A percentile compares a stretch with the other conserved stretches of the same genome.
Evolutionary conservation across 106 monocot species (phyloP).

Genomic region (Gastrodia elata): DNA sequence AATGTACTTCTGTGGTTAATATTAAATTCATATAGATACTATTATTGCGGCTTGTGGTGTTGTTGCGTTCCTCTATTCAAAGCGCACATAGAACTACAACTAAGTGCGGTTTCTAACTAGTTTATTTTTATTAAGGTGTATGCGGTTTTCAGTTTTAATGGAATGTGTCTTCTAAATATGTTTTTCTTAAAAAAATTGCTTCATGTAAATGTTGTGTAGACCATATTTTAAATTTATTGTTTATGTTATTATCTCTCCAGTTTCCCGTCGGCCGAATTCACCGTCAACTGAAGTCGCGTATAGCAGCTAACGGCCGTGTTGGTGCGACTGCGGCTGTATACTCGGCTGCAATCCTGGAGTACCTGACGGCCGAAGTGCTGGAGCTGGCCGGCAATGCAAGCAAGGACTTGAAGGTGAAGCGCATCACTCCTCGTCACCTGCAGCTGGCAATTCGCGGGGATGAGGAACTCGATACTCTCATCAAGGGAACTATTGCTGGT

Average conservation of each 20-base stretch:
- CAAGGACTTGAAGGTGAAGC: slow-evolving; percentile 54
- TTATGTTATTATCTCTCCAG: slow-evolving; percentile 6
- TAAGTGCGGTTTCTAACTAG: too few species aligned
- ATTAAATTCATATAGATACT: too few species aligned
- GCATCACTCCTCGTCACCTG: slow-evolving; percentile 49
- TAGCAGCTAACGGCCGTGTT: slow-evolving; percentile 34
- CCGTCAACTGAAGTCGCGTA: slow-evolving; percentile 36
- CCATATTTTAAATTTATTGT: too few species aligned
- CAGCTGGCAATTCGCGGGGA: slow-evolving; percentile 51
- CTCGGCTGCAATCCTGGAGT: slow-evolving; percentile 45
- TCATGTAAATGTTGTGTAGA: too few species aligned
- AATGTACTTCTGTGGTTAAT: too few species aligned
- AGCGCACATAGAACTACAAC: too few species aligned
- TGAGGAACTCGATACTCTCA: slow-evolving; percentile 51
- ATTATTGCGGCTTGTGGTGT: too few species aligned
- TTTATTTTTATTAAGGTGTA: too few species aligned
- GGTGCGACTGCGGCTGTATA: slow-evolving; percentile 46
- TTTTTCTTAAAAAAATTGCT: too few species aligned
- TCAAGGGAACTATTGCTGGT: slow-evolving; percentile 51
- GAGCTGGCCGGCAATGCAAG: slow-evolving; percentile 53
- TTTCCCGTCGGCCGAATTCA: slow-evolving; percentile 50
- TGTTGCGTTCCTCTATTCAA: too few species aligned
- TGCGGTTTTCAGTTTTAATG: too few species aligned
- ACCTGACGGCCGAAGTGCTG: slow-evolving; percentile 45
- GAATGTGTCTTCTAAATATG: too few species aligned